Evolutionary conservation across 2,329 filamentous ascomycete genomes (phyloP).

Genomic region (Helminthosporium solani): DNA sequence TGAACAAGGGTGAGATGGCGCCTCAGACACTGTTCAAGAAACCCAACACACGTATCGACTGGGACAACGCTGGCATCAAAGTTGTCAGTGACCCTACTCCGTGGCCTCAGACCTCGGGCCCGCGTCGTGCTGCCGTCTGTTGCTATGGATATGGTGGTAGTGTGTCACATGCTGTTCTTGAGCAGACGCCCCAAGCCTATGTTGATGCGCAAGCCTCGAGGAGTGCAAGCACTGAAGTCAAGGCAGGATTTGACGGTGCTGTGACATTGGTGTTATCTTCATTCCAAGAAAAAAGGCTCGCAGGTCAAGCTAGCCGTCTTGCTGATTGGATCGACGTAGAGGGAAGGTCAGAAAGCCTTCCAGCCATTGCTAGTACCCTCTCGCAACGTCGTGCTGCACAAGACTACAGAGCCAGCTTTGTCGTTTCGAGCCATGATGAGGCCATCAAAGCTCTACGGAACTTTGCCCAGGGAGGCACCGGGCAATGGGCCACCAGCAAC

Average conservation of each 20-base stretch:
- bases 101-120: slow-evolving; percentile 5
- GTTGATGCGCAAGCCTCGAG: neutral
- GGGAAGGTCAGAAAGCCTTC: slow-evolving; percentile 17
- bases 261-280: slow-evolving; percentile 29
- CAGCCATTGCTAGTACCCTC: slow-evolving; percentile 27
- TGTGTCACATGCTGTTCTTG: slow-evolving; percentile 47
- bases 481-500: slow-evolving; percentile 7
- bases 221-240: neutral
- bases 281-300: slow-evolving; percentile 36
- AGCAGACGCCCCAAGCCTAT: slow-evolving; percentile 17
- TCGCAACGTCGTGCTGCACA: slow-evolving; percentile 37
- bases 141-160: slow-evolving; percentile 50
- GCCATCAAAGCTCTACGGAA: slow-evolving; percentile 19
- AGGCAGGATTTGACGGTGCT: neutral
- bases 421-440: slow-evolving; percentile 21
- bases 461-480: slow-evolving; percentile 13
- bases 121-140: slow-evolving; percentile 45
- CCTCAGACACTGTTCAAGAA: slow-evolving; percentile 24
- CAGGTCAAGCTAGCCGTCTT: slow-evolving; percentile 18
- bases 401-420: slow-evolving; percentile 30
- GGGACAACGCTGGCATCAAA: slow-evolving; percentile 24
- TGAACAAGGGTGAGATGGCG: slow-evolving; percentile 41
- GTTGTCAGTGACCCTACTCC: slow-evolving; percentile 34
- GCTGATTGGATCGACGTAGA: slow-evolving; percentile 24
- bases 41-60: slow-evolving; percentile 38